Evolutionary conservation across 177 flowering plant species (phyloP), one percentile per base, ranked within the genome.

Genomic region (Vitis hybrid): DNA sequence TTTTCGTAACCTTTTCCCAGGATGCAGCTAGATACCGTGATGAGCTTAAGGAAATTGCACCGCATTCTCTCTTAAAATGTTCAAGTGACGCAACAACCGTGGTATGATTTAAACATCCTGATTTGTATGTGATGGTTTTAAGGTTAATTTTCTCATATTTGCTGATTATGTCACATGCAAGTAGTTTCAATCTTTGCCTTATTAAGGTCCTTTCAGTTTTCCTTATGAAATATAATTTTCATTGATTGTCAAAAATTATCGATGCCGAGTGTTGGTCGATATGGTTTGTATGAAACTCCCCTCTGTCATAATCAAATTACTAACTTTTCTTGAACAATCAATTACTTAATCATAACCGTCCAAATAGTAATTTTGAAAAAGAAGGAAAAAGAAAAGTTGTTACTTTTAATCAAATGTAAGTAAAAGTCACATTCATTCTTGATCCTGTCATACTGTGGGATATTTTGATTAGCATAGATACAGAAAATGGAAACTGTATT

Each of bases 41-140:
- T 73, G 92, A 92, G 77, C 78, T 94, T 19, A 84, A 84, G 78
- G 84, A 85, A 76, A 82, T 90, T 55, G 87, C 94, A 4, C 98
- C 98, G 1, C 82, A 86, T 65, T 81, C 83, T 70, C 89, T 94
- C 58, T 74, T 94, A 71, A 89, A 88, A 75, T 94, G 97, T 79
- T 85, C 93, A 48, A 92, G 97, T 79, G 98, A 94, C 79, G 93
- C 97, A 53, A 92, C 97, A 49, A 94, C 98, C 68, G 74, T 89
- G 91, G 98, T 94, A 90, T 59, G 82, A 3, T 39, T 39, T 39
- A 39, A 39, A 6, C 45, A 39, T 39, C 45, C 45, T 5, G 45
- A 39, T 39, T 39, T 39, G 45, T 39, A 0, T 39, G 45, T 39
- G 45, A 0, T 39, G 45, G 8, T 39, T 39, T 39, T 5, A 5